Percentiles rank a stretch among this genome's conserved stretches.
phyloP scores from a whole-genome alignment of 2,329 filamentous ascomycete genomes.

The Pseudocercospora eumusae region DNA sequence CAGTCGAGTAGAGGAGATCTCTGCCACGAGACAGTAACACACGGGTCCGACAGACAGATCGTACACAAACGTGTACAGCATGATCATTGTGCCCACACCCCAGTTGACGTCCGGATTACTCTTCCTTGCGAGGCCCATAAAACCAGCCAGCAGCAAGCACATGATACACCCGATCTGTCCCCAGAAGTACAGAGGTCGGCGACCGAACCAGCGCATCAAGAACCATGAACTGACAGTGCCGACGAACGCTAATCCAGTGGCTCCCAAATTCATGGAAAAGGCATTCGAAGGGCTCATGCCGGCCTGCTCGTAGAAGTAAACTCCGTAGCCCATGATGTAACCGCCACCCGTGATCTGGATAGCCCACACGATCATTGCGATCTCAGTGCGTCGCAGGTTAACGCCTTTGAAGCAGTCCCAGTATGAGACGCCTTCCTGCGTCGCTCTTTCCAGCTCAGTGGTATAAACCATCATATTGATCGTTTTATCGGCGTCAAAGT shows the following conservation, averaged over 20 bases:
- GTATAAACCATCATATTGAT: constrained; percentile 45
- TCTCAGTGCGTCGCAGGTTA: constrained; percentile 51
- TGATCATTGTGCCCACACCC: constrained; percentile 29
- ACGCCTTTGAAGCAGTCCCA: constrained; percentile 43
- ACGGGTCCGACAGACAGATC: constrained; percentile 33
- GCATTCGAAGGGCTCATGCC: constrained; percentile 37
- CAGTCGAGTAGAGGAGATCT: constrained; percentile 35
- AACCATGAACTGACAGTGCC: constrained; percentile 39
- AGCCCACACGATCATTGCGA: constrained; percentile 43
- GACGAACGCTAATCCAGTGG: constrained; percentile 34
- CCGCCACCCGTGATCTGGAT: constrained; percentile 41
- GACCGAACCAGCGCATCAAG: constrained; percentile 39
- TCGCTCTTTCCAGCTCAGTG: constrained; percentile 40
- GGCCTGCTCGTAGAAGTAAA: constrained; percentile 45
- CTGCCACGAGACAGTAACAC: constrained; percentile 33
- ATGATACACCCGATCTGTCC: constrained; percentile 26
- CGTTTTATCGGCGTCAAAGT: constrained; percentile 32
- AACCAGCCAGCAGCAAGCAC: constrained; percentile 30
- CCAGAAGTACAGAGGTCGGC: constrained; percentile 40
- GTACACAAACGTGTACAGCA: constrained; percentile 28
- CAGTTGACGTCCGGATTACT: constrained; percentile 22
- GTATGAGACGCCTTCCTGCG: constrained; percentile 37
- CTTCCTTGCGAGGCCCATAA: constrained; percentile 24
- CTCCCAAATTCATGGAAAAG: constrained; percentile 43
- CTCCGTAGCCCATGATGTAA: constrained; percentile 41